Base-by-base conservation (phyloP, 2,329 filamentous ascomycete species). In the Nemania bipapillata region DNA sequence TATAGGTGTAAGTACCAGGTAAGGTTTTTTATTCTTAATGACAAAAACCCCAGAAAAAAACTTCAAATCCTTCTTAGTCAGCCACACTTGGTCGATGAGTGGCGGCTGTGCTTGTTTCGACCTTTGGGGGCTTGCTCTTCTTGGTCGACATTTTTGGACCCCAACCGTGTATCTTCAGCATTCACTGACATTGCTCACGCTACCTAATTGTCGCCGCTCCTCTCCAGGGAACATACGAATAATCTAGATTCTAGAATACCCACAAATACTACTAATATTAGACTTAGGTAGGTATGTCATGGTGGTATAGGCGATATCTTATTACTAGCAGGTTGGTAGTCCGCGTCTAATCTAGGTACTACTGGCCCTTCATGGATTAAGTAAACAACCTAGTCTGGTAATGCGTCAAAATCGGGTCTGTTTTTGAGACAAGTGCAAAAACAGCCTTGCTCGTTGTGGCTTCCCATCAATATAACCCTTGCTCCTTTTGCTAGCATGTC, bases 401-500 rank as follows among this genome's bases (percentile, higher is more conserved):
- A n/a, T n/a, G n/a, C n/a, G n/a, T n/a, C 47, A 4, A 28, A 50
- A 11, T 26, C 28, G 28, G 52, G 32, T 15, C 50, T 32, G n/a
- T 54, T n/a, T 20, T 11, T 4, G 17, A 35, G 50, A 32, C 49
- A 69, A 69, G 63, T 69, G 58, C 63, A 66, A 66, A 69, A 69
- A 66, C 63, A 66, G 12, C 63, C 66, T 55, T 58, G 63, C 42
- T 17, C 32, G n/a, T 20, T 50, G 37, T 56, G 53, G 56, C 57
- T 63, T 52, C 15, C 63, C 42, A 40, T 57, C 59, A 52, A 37
- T 24, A 47, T 58, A 53, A 68, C 20, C 63, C 67, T 60, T 55
- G 58, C 20, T 52, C 49, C 26, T 52, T 61, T 22, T 50, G 52
- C 7, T 11, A 15, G 45, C 22, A 3, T 49, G 6, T 35, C n/a